Base-by-base conservation (phyloP, 2,329 filamentous ascomycete species). In the Elsinoe ampelina region DNA sequence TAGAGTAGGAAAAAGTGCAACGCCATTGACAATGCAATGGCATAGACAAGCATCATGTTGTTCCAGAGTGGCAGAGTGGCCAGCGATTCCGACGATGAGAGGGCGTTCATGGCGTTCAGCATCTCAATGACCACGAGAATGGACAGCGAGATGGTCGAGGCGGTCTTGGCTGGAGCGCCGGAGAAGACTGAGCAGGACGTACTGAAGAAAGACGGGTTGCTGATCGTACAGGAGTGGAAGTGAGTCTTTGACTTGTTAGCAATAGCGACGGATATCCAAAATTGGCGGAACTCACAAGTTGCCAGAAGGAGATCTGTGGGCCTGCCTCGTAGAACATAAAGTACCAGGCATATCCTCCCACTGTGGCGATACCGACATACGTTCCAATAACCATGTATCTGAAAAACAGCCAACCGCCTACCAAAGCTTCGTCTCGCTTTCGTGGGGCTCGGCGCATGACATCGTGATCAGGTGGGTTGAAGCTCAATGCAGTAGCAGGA, bases 311-410 rank as follows among this genome's bases (percentile, higher is more conserved):
- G 72, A 98, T 95, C 71, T 95, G 88, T 20, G 93, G 93, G 0
- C 93, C 93, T 63, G 85, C 83, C 7, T 84, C 75, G 75, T 97
- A 92, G 78, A 87, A 95, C 86, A 98, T 91, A 78, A 97, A 98
- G 89, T 90, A 98, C 93, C 93, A 98, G n/a, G 89, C 92, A 69
- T 98, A 98, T 45, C 95, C 93, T 67, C 86, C 90, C 17, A 98
- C 95, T 2, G 93, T 98, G 55, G 93, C 93, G 39, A 89, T 78
- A 68, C 93, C 93, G 58, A 98, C 93, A 62, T 98, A 98, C 7
- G 84, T 89, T 60, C 93, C 93, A 65, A 98, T 93, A 51, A 97
- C 85, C 77, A 98, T 84, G 73, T 98, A 98, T 55, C 93, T 85
- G 80, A 97, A 90, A 77, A 98, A 96, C 38, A 98, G 76, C 93